Conservation (phyloP, 345 rosid genomes). For the Sonneratia alba region DNA sequence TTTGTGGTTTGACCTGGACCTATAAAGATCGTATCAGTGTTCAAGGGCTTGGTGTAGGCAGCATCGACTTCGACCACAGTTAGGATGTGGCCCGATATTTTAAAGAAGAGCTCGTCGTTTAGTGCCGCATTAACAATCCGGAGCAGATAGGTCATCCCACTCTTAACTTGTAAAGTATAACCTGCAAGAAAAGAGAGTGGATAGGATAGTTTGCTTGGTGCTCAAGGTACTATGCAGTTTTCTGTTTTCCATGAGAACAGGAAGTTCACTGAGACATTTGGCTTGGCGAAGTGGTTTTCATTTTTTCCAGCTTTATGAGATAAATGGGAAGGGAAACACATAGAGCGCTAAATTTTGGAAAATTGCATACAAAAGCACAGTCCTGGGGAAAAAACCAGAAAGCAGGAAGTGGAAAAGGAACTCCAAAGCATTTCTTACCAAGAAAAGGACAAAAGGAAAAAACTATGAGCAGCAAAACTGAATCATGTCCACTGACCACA, state of each 20-base stretch:
- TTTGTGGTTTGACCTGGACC: constrained; percentile 82
- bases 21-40: constrained; percentile 41
- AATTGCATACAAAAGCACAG: neutral
- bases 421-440: too few relatives aligned
- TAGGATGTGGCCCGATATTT: constrained; percentile 48
- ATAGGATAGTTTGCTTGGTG: neutral
- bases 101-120: constrained; percentile 72
- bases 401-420: too few relatives aligned
- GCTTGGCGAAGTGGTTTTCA: neutral
- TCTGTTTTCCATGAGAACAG: neutral
- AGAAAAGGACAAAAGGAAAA: too few relatives aligned
- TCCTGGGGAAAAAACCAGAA: neutral
- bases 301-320: neutral
- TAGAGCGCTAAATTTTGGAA: neutral
- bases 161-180: constrained; percentile 41
- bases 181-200: constrained; percentile 14
- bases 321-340: neutral
- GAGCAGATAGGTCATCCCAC: constrained; percentile 51
- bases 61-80: constrained; percentile 68
- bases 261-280: neutral
- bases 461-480: too few relatives aligned
- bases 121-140: constrained; percentile 59
- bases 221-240: neutral
- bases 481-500: too few relatives aligned
- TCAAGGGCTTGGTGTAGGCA: constrained; percentile 45